Evolutionary conservation across 2,329 filamentous ascomycete species (phyloP).

Genomic region (Trichoderma brevicompactum): DNA sequence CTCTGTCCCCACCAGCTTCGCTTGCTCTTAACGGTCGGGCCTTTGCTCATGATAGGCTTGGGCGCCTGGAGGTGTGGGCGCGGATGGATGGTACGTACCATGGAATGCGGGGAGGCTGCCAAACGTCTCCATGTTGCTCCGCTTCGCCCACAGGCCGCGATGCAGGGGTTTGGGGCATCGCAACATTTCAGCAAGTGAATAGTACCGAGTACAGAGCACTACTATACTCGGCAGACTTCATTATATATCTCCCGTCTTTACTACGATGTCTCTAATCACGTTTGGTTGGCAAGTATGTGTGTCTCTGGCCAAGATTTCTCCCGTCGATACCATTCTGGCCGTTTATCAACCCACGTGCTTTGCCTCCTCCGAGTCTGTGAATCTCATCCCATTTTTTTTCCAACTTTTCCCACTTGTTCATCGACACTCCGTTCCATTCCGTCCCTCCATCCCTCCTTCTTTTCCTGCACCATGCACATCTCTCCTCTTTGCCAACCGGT

Average conservation of each 20-base stretch:
- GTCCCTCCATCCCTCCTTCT: neutral
- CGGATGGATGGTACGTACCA: slow-evolving; percentile 22
- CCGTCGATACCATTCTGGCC: neutral
- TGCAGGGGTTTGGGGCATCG: neutral
- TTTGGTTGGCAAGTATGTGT: neutral
- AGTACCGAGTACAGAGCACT: too few species aligned
- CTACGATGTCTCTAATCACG: neutral
- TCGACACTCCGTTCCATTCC: neutral
- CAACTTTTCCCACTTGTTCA: neutral
- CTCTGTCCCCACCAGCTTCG: neutral
- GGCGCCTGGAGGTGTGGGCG: neutral
- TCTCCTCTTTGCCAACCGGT: neutral
- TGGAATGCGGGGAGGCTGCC: slow-evolving; percentile 23
- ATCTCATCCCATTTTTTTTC: neutral
- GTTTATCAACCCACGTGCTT: neutral
- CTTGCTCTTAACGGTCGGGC: slow-evolving; percentile 5
- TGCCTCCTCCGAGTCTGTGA: neutral
- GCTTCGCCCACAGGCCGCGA: slow-evolving; percentile 4
- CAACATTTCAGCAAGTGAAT: neutral
- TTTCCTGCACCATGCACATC: neutral
- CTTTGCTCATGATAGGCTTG: neutral
- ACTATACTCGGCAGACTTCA: neutral
- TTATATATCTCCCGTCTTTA: too few species aligned
- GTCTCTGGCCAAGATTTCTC: neutral
- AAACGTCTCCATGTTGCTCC: slow-evolving; percentile 16